phyloP scores from a whole-genome alignment of 257 asterid species.

The Mentha longifolia region DNA sequence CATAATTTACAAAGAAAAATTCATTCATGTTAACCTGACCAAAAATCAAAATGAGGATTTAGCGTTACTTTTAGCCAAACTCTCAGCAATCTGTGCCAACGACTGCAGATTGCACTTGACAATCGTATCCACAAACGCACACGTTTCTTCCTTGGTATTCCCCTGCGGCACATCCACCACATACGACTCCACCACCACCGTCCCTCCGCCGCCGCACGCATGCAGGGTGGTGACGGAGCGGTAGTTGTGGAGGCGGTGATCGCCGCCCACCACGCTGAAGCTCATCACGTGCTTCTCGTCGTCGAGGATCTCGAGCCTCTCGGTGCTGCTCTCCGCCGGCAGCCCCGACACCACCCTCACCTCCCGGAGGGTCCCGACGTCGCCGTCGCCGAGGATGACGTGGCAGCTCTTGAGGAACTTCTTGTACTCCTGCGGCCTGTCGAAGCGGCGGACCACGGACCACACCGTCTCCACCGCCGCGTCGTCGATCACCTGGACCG shows the following conservation, averaged over 20 bases:
- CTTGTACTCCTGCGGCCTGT: slow-evolving; percentile 81
- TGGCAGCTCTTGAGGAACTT: slow-evolving; percentile 75
- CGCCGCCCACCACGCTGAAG: slow-evolving; percentile 83
- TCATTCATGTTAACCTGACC: slow-evolving; percentile 13
- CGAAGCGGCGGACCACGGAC: slow-evolving; percentile 86
- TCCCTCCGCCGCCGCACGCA: slow-evolving; percentile 38
- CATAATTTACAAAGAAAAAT: slow-evolving; percentile 39
- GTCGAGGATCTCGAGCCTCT: slow-evolving; percentile 73
- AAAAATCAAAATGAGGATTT: slow-evolving; percentile 22
- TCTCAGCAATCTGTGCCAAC: slow-evolving; percentile 58
- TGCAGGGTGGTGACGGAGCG: slow-evolving; percentile 79
- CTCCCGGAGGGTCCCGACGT: slow-evolving; percentile 75
- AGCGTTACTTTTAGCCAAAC: slow-evolving; percentile 32
- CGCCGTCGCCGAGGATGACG: slow-evolving; percentile 67
- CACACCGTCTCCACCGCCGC: slow-evolving; percentile 70
- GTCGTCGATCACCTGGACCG: slow-evolving; percentile 49
- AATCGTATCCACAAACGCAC: slow-evolving; percentile 76
- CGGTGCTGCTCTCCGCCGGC: slow-evolving; percentile 77
- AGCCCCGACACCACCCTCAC: slow-evolving; percentile 80
- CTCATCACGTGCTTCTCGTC: slow-evolving; percentile 81
- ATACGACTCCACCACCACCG: slow-evolving; percentile 83
- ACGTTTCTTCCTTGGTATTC: slow-evolving; percentile 76
- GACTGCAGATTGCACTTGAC: slow-evolving; percentile 81
- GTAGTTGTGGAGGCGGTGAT: slow-evolving; percentile 69
- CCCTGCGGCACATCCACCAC: slow-evolving; percentile 83